Evolutionary conservation across 805 yeast species (phyloP).

Genomic region (Dipodascus geniculatus): DNA sequence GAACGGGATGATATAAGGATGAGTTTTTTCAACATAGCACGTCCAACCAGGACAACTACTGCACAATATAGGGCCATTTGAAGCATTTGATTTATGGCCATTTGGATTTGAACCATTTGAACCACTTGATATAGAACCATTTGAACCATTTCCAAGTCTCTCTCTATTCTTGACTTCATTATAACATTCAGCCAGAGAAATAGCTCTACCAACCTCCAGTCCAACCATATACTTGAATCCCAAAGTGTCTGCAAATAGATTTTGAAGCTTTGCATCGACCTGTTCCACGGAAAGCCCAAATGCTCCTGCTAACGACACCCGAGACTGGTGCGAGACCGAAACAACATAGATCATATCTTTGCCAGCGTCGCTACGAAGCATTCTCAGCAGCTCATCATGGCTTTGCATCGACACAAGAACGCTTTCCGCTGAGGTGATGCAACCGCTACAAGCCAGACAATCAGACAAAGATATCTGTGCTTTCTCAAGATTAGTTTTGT

Average conservation of each 20-base stretch:
- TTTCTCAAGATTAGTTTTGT: conserved; percentile 44
- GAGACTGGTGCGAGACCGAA: conserved; percentile 74
- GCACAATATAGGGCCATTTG: conserved; percentile 42
- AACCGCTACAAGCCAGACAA: conserved; percentile 94
- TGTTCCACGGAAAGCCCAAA: conserved; percentile 38
- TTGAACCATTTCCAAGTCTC: not conserved
- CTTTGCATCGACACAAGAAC: conserved; percentile 85
- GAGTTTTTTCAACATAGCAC: conserved; percentile 89
- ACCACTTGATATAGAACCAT: not conserved
- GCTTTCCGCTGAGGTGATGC: conserved; percentile 96
- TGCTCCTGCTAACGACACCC: conserved; percentile 72
- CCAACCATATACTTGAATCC: conserved; percentile 74
- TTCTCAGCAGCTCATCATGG: conserved; percentile 62
- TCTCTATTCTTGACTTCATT: conserved; percentile 31
- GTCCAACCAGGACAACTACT: conserved; percentile 96
- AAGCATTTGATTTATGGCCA: too few relatives aligned
- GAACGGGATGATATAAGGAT: conserved; percentile 65
- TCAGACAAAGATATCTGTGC: conserved; percentile 87
- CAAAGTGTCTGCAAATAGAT: conserved; percentile 45
- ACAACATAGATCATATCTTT: conserved; percentile 43
- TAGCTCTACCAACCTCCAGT: conserved; percentile 65
- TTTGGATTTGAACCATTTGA: not conserved
- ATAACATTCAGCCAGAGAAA: conserved; percentile 43
- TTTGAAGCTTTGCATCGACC: conserved; percentile 50
- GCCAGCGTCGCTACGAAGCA: conserved; percentile 30